These are phyloP conservation scores for Emmonsiellopsis sp. DNA, from an alignment of 2,329 filamentous ascomycete genomes.

Conservation along the genomic window DNA sequence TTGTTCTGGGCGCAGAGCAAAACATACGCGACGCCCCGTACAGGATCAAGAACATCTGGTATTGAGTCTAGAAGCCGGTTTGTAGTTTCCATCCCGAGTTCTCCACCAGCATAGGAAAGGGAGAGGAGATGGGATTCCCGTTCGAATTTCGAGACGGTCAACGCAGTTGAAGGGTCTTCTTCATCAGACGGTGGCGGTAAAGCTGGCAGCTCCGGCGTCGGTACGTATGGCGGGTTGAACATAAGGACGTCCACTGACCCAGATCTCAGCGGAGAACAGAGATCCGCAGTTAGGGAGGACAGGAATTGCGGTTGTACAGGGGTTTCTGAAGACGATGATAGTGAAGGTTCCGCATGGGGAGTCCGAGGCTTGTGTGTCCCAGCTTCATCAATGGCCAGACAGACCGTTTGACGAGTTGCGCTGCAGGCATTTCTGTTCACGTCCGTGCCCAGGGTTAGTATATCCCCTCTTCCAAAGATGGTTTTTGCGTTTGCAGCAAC, in stretches of 20 bases:
- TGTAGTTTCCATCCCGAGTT: slow-evolving; percentile 90
- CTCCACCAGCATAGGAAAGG: slow-evolving; percentile 80
- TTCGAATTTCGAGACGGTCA: slow-evolving; percentile 49
- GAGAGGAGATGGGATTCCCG: slow-evolving; percentile 75
- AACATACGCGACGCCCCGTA: slow-evolving; percentile 74
- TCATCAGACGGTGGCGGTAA: slow-evolving; percentile 30
- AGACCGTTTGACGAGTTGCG: slow-evolving; percentile 63
- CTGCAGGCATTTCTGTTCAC: slow-evolving; percentile 75
- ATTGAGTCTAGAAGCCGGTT: slow-evolving; percentile 65
- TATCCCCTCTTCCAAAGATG: slow-evolving; percentile 62
- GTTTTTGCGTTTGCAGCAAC: slow-evolving; percentile 61
- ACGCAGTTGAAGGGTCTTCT: slow-evolving; percentile 17
- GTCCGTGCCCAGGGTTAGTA: slow-evolving; percentile 71
- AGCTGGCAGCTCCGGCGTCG: slow-evolving; percentile 64
- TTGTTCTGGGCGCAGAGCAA: slow-evolving; percentile 85
- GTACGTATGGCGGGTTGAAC: slow-evolving; percentile 97
- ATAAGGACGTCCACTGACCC: slow-evolving; percentile 70
- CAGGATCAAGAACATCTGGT: slow-evolving; percentile 52
- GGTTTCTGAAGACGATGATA: background rate
- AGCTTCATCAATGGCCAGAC: slow-evolving; percentile 37
- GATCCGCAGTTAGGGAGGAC: slow-evolving; percentile 60
- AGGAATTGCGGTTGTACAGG: slow-evolving; percentile 45
- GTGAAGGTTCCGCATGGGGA: slow-evolving; percentile 29
- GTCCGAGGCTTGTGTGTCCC: slow-evolving; percentile 18
- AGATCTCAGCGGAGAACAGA: slow-evolving; percentile 52